Evolutionary conservation across 441 rosid genomes (phyloP), one percentile per base, ranked within the genome.

Genomic region (Brassica hybrid): DNA sequence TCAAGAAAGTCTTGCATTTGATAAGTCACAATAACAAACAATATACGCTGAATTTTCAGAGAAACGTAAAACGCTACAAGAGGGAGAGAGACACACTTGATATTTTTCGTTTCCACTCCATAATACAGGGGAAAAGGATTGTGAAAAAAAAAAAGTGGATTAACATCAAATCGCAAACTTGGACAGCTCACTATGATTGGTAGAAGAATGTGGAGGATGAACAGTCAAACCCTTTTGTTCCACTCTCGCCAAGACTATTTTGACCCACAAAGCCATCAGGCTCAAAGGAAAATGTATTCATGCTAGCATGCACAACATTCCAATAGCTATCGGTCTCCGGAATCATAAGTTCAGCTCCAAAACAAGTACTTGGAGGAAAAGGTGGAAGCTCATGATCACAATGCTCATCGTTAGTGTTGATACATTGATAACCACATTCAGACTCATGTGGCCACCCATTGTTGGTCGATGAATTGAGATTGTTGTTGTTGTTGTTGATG

Each of bases 381-480:
- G 98, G 94, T 23, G 98, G 96, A 18, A 93, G 92, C 76, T 88
- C 93, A 38, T 79, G 81, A 34, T 79, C 82, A 71, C 86, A 78
- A 9, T 77, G 72, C 8, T 77, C 83, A 68, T 43, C 82, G 12
- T 82, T 65, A 9, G 72, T 74, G 4, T 78, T 79, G 14, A 83
- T 73, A 72, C 90, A 82, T 57, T 80, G 72, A 69, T 78, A 82
- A 16, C 27, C 65, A 10, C 75, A 27, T 45, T 70, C 80, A 43
- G 32, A 19, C 62, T 83, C 84, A 6, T 68, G 74, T 23, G 56
- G 62, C 89, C 88, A 85, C 41, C 82, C 84, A 80, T 65, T 82
- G 34, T 43, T 69, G 68, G 69, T 36, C 41, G 41, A 36, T 8
- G 41, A 36, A 36, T 36, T 1, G 41, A 36, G 41, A 36, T 8